Base-by-base conservation (phyloP, 805 yeast species). In the Wickerhamia fluorescens region DNA sequence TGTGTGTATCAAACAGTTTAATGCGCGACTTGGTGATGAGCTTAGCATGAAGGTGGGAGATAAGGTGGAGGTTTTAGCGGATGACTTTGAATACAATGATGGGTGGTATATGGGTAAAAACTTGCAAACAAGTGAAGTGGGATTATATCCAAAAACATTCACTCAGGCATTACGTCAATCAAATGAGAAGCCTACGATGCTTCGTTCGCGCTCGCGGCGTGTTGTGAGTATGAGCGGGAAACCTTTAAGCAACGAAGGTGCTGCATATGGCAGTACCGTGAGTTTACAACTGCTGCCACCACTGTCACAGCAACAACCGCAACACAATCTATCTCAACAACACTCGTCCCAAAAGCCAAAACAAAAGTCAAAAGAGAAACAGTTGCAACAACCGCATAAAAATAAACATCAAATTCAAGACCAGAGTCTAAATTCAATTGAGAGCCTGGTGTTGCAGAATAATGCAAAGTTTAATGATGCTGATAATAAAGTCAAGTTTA, bases 81-180 rank as follows among this genome's bases (percentile, higher is more conserved):
- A 87, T 55, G 98, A 92, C 56, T 73, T 79, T 37, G 96, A 85
- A 47, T 92, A 82, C 54, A 82, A 84, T 44, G 97, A 92, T 55
- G 96, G 97, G 11, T 92, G 99, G 99, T 92, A 80, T 49, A 81
- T 84, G 68, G 95, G 96, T 3, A 77, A 75, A 35, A 88, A 88
- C 43, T 49, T 85, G 28, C 48, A 71, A 28, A 77, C 89, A 1
- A 72, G 74, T 30, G 70, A 73, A 30, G 89, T 85, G 8, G 98
- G 98, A 1, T 61, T 89, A 23, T 92, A 87, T 48, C 98, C 98
- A 9, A 83, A 82, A 41, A 75, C 86, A 3, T 89, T 89, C 53
- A 88, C 96, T 2, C 78, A 78, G 41, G 20, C 20, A 8, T 45
- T 41, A 23, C 29, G 36, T 20, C 25, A 21, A 18, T 31, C 25